A percentile compares a stretch with the other conserved stretches of the same genome.
phyloP scores from a whole-genome alignment of 139 green algal species.

The Coelastrella sp. region DNA sequence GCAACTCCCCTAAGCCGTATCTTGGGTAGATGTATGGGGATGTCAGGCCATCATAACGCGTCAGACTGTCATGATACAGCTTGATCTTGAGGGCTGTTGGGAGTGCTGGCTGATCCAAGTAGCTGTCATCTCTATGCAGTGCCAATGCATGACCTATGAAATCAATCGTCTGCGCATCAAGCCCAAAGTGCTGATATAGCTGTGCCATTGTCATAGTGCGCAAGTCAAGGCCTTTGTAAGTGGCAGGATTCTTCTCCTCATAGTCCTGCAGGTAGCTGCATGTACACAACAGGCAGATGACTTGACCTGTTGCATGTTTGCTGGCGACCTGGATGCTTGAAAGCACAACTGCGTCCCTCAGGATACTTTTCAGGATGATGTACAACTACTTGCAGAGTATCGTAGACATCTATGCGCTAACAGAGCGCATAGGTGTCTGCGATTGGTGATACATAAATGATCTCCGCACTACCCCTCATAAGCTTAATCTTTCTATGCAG shows the following conservation, averaged over 20 bases:
- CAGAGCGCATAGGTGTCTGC: no score
- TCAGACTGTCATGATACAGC: slow-evolving; percentile 97
- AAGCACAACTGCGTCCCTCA: no score
- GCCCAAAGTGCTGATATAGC: slow-evolving; percentile 90
- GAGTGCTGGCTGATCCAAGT: slow-evolving; percentile 79
- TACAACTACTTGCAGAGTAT: no score
- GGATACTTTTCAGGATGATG: no score
- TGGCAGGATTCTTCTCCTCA: slow-evolving; percentile 81
- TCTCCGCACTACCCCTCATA: no score
- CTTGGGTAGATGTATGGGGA: slow-evolving; percentile 99
- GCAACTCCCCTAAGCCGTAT: slow-evolving; percentile 97
- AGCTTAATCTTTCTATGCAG: no score
- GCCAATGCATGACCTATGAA: slow-evolving; percentile 99
- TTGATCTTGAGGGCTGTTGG: slow-evolving; percentile 91
- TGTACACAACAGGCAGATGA: background rate
- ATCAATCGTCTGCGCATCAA: slow-evolving; percentile 88
- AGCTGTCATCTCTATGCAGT: slow-evolving; percentile 83
- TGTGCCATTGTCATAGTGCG: slow-evolving; percentile 87
- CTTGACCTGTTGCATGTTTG: no score
- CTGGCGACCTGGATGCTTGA: no score
- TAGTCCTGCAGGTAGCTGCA: slow-evolving; percentile 95
- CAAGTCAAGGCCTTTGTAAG: slow-evolving; percentile 91
- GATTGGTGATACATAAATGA: no score
- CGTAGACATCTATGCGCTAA: no score
- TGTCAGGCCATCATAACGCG: slow-evolving; percentile 90